Conservation (phyloP, 495 filamentous ascomycete species). For the Lindgomyces ingoldianus region DNA sequence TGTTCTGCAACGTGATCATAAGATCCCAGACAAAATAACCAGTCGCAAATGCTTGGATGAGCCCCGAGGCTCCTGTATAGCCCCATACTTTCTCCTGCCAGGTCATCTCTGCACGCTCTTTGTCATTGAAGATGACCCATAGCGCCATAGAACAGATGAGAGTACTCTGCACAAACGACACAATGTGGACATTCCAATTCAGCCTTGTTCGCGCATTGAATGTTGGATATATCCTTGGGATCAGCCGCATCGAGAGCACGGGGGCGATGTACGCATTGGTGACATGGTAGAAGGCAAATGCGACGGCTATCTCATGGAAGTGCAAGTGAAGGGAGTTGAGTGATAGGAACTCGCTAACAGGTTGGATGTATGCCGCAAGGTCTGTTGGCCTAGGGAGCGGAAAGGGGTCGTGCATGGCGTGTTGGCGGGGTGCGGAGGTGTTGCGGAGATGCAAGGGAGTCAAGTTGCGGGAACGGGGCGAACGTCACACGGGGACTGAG, state of each 20-base stretch:
- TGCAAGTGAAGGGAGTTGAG: conserved; percentile 78
- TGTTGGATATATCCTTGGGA: conserved; percentile 69
- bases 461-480: neutral
- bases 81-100: conserved; percentile 81
- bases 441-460: conserved; percentile 32
- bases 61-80: conserved; percentile 77
- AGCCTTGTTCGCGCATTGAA: conserved; percentile 68
- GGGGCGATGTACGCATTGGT: conserved; percentile 76
- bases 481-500: neutral
- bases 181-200: conserved; percentile 97
- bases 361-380: conserved; percentile 56
- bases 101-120: conserved; percentile 72
- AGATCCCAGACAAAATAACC: conserved; percentile 99
- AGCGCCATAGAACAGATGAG: conserved; percentile 77
- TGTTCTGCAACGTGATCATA: conserved; percentile 66
- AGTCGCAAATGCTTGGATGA: conserved; percentile 79
- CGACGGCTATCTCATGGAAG: conserved; percentile 81
- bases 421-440: neutral
- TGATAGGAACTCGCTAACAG: conserved; percentile 58
- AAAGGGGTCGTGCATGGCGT: conserved; percentile 70
- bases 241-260: conserved; percentile 63
- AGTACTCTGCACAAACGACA: conserved; percentile 81
- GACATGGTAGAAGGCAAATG: conserved; percentile 73
- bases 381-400: conserved; percentile 53
- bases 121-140: conserved; percentile 79